Evolutionary conservation across 345 rosid species (phyloP), one percentile per base, ranked within the genome.

Genomic region (Fremontodendron californicum): DNA sequence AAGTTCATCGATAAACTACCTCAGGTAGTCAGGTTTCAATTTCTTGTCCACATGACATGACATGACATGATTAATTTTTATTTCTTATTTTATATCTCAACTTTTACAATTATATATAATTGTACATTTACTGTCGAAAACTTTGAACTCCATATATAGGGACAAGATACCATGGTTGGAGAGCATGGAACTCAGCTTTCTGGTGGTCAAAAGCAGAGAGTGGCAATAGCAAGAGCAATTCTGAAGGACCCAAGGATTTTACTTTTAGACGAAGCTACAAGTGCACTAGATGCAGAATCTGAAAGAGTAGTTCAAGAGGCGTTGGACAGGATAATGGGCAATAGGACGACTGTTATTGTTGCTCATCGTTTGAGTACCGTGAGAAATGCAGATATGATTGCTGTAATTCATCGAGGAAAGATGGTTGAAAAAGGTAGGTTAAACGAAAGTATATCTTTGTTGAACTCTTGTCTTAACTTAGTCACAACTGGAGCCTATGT

Each of bases 111-210:
- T 15, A 60, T 27, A 10, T 9, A 31, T 39, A 66, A 51, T 19
- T 8, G 25, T 9, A 46, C 37, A 65, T 49, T 37, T 29, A 11
- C n/a, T 31, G 43, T 37, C n/a, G 57, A 1, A 9, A 40, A 48
- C 13, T 63, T n/a, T 63, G 37, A 72, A 29, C 54, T 18, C 68
- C 62, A 55, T 58, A 60, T 66, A 1, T 68, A 92, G 85, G 99
- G 98, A 70, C 74, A 90, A 27, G 96, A 93, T 75, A 93, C 99
- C 1, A 85, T 89, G 97, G 97, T 90, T 9, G 99, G 99, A 21
- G 98, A 95, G 80, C 97, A 91, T 64, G 97, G 99, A 66, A 89
- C 95, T 25, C 98, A 90, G 80, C 89, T 95, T 48, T 93, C 98
- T 0, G 98, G 99, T 6, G 99, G 99, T 29, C 98, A 95, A 75